Evolutionary conservation across 1,284 basidiomycete genomes (phyloP), one percentile per base, ranked within the genome.

Genomic region (Ustilago crameri): DNA sequence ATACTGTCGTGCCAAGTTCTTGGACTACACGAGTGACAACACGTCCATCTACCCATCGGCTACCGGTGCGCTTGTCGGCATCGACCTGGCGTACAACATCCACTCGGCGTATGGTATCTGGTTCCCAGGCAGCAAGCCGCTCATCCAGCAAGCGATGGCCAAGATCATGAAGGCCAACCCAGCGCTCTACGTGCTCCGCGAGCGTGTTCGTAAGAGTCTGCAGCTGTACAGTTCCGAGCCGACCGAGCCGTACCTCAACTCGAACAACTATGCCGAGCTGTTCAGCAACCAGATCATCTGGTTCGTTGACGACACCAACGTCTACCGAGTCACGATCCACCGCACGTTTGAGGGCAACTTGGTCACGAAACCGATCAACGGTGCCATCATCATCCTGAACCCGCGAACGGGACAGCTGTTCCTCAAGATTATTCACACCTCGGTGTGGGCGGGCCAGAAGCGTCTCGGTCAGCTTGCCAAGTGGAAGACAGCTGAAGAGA

Each of bases 251-350:
- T 98, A 98, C 85, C 68, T 98, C 79, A 98, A 95, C 87, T 95
- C 93, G 79, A 84, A 91, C 87, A 97, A 97, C 85, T 95, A 97
- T 84, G 95, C 94, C 4, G 95, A 97, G 85, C 85, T 97, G 46
- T 97, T 97, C 87, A 95, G 93, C n/a, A 98, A 98, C 85, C 95
- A 98, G 84, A 95, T 98, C 84, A 98, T 98, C 75, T 99, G 95
- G 96, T 98, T 98, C 83, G 95, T 98, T 72, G 96, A 99, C 82
- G 96, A 99, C 84, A 98, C 96, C 44, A 98, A 98, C 79, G 96
- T 98, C 24, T 98, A 99, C 85, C 93, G 96, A 76, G 96, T 99
- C 57, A 98, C 95, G 9, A 98, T 99, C 82, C 96, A 98, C 87
- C 97, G 98, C 87, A 98, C 95, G 8, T 98, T 99, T 84, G 96